Percentiles rank a stretch among this genome's conserved stretches.
Evolutionary conservation across 306 rosid genomes (phyloP).

Genomic region (Begonia fuchsioides): DNA sequence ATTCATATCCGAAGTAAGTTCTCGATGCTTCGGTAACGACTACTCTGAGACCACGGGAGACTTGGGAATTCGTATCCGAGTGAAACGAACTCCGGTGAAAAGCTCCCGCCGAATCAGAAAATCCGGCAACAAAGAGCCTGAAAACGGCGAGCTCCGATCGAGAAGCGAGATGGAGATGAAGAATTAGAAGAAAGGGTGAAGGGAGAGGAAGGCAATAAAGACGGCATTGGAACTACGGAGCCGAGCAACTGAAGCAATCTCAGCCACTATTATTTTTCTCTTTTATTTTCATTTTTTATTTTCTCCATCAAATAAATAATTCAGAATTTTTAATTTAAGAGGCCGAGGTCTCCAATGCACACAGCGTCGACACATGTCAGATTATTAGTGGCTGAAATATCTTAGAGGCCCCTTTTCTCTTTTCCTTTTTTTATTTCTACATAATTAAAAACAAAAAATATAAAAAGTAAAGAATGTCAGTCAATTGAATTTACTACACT

Average conservation of each 20-base stretch:
- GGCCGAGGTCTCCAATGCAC: slow-evolving; percentile 18
- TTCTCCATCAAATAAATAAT: not conserved
- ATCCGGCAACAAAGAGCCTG: slow-evolving; percentile 14
- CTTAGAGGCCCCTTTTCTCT: slow-evolving; percentile 23
- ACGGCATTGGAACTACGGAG: slow-evolving; percentile 6
- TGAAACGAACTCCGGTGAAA: slow-evolving; percentile 16
- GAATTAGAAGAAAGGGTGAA: not conserved
- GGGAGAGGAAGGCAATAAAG: slow-evolving; percentile 1
- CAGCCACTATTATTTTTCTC: slow-evolving; percentile 74
- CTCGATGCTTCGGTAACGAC: slow-evolving; percentile 3
- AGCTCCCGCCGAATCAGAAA: slow-evolving; percentile 13
- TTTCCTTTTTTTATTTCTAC: slow-evolving; percentile 3
- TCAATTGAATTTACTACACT: no score
- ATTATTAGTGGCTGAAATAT: slow-evolving; percentile 19
- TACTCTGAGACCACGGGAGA: no score
- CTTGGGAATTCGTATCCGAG: no score
- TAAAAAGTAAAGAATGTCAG: no score
- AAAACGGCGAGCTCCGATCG: not conserved
- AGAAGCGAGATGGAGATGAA: not conserved
- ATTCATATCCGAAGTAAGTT: slow-evolving; percentile 21
- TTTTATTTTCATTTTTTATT: slow-evolving; percentile 19
- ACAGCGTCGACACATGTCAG: slow-evolving; percentile 29
- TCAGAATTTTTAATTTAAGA: slow-evolving; percentile 17
- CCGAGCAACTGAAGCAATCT: slow-evolving; percentile 37
- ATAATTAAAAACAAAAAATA: no score